Base-by-base conservation (phyloP, 1,284 basidiomycete genomes). In the Cutaneotrichosporon cutaneum region DNA sequence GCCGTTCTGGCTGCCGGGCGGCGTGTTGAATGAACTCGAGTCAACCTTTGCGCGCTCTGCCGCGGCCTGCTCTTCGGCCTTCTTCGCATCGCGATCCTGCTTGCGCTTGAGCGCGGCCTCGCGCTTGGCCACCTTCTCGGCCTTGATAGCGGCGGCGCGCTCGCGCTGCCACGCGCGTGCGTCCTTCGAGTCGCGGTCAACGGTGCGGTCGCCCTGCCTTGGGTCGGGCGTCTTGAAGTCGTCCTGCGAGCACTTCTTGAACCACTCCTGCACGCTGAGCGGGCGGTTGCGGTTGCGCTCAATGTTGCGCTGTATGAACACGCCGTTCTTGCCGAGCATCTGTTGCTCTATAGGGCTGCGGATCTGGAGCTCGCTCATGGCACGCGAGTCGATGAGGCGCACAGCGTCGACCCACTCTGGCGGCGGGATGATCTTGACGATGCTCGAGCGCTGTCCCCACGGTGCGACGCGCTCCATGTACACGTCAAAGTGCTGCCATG, bases 341-440 rank as follows among this genome's bases (percentile, higher is more conserved):
- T 88, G 86, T 76, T 97, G 94, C 75, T 94, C 91, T 67, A 96
- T 96, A 1, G 94, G 92, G 26, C 85, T 85, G 77, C 86, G 87
- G 65, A 97, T 88, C 30, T 76, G 87, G 65, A 95, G 86, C 11
- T 83, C 72, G n/a, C 83, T 81, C 24, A 97, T 82, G 0, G 76
- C 72, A 63, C 88, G 86, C 27, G 85, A 82, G 24, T 84, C 83
- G 54, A 92, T 80, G 13, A 88, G 78, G 16, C 91, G 89, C 22
- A 95, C 81, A 2, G 86, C 78, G 58, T 87, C 85, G 33, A 84
- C 85, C 94, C 94, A 96, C 83, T 94, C 90, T 71, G 87, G 85
- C 2, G 94, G 94, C 45, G 94, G 94, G 65, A 97, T 89, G 67
- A 97, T 86, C 80, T 97, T 97, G 65, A 94, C 88, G 63, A 97